Conservation (phyloP, 2,329 filamentous ascomycete genomes). For the Cladosporium austrohemisphaericum region DNA sequence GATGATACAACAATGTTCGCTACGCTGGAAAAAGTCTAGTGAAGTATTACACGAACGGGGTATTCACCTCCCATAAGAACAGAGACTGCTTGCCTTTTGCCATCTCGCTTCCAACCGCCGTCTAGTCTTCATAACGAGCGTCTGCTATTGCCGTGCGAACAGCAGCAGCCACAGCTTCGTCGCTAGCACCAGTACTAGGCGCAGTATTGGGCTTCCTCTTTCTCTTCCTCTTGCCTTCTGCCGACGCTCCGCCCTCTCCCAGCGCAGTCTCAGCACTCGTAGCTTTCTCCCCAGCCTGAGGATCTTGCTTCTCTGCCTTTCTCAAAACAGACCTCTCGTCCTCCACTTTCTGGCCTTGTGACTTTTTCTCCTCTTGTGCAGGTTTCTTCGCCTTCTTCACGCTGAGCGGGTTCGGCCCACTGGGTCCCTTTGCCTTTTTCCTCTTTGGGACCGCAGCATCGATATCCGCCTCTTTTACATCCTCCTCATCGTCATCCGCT, state of each 20-base stretch:
- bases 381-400: constrained; percentile 69
- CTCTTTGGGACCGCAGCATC: constrained; percentile 46
- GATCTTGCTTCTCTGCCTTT: constrained; percentile 27
- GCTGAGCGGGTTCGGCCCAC: constrained; percentile 67
- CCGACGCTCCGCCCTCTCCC: constrained; percentile 3
- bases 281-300: constrained; percentile 20
- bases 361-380: too few relatives aligned
- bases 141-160: neutral
- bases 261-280: constrained; percentile 10
- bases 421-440: constrained; percentile 58
- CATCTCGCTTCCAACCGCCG: too few relatives aligned
- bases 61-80: neutral
- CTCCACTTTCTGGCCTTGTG: too few relatives aligned
- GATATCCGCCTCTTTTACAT: constrained; percentile 29
- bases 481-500: constrained; percentile 25
- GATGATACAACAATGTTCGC: neutral
- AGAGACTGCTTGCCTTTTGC: neutral
- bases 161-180: constrained; percentile 2
- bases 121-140: neutral
- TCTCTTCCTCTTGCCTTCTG: constrained; percentile 26
- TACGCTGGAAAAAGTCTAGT: neutral
- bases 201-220: constrained; percentile 25
- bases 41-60: neutral
- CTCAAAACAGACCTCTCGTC: constrained; percentile 22
- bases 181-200: neutral